A percentile compares a stretch with the other conserved stretches of the same genome.
Evolutionary conservation across 2,329 filamentous ascomycete species (phyloP).

Genomic region (Alternaria rosae): DNA sequence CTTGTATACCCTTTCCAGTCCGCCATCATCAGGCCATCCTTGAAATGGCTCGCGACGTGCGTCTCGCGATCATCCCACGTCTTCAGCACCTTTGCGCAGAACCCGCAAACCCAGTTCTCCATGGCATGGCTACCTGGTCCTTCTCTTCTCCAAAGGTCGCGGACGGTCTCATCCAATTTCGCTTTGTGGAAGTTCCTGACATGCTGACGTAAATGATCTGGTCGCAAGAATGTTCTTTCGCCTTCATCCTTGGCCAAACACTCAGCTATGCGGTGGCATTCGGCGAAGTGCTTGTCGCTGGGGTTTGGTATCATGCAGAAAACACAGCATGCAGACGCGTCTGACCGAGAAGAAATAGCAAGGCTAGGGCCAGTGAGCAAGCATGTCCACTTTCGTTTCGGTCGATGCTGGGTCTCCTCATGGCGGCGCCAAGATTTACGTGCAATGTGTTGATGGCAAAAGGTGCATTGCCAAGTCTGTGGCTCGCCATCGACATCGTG

Average conservation of each 20-base stretch:
- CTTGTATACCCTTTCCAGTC: conserved; percentile 25
- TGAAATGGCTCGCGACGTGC: conserved; percentile 46
- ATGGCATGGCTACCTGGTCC: conserved; percentile 15
- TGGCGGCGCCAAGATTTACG: conserved; percentile 49
- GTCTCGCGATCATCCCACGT: conserved; percentile 42
- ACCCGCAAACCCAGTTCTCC: conserved; percentile 42
- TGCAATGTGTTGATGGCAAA: conserved; percentile 36
- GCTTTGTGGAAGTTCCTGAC: conserved; percentile 44
- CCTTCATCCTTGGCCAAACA: conserved; percentile 33
- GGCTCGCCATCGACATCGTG: conserved; percentile 9
- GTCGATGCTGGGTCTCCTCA: conserved; percentile 47
- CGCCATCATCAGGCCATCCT: conserved; percentile 40
- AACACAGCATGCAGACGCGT: conserved; percentile 27
- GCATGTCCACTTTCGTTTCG: conserved; percentile 45
- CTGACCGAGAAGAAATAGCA: conserved; percentile 12
- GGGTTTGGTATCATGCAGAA: conserved; percentile 42
- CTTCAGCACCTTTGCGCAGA: conserved; percentile 33
- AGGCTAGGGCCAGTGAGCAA: conserved; percentile 38
- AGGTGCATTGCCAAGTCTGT: conserved; percentile 47
- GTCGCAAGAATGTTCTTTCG: conserved; percentile 44
- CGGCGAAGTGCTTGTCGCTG: conserved; percentile 37
- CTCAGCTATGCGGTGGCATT: conserved; percentile 41
- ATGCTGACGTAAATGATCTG: conserved; percentile 46
- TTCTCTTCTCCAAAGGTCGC: conserved; percentile 40
- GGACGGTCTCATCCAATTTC: conserved; percentile 29